Evolutionary conservation across 164 flowering plant species (phyloP).

Genomic region (Litsea cubeba): DNA sequence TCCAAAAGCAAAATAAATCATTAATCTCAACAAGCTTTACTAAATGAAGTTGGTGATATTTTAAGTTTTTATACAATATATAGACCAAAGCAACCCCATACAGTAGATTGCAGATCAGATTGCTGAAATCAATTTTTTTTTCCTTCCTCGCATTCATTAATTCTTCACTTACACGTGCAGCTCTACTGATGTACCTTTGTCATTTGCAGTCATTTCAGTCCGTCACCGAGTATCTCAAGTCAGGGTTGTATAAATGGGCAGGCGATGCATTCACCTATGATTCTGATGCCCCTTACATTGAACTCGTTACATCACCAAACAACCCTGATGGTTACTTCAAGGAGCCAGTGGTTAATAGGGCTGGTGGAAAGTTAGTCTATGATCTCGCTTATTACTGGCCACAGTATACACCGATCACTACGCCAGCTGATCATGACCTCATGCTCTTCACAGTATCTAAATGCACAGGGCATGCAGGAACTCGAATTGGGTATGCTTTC

Average conservation of each 20-base stretch:
- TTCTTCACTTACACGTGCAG: neutral
- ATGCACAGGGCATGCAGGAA: slow-evolving; percentile 94
- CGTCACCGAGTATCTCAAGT: slow-evolving; percentile 56
- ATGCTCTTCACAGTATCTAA: slow-evolving; percentile 91
- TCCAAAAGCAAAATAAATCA: neutral
- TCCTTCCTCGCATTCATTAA: too few species aligned
- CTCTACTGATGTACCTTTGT: neutral
- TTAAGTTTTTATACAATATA: neutral
- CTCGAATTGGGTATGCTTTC: slow-evolving; percentile 70
- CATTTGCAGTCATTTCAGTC: slow-evolving; percentile 68
- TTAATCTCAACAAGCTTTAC: neutral
- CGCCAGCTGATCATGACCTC: slow-evolving; percentile 60
- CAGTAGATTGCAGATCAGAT: neutral
- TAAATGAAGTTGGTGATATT: neutral
- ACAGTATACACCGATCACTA: slow-evolving; percentile 67
- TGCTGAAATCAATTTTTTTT: neutral
- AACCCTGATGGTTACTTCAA: slow-evolving; percentile 66
- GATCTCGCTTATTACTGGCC: slow-evolving; percentile 96
- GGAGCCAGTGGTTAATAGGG: slow-evolving; percentile 47
- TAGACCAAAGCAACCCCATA: neutral
- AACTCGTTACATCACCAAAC: slow-evolving; percentile 86
- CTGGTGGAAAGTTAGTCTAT: slow-evolving; percentile 46
- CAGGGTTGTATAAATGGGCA: slow-evolving; percentile 71
- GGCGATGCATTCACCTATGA: slow-evolving; percentile 60
- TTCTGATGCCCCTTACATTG: slow-evolving; percentile 56